Evolutionary conservation across 371 early-diverging fungal genomes (phyloP), one percentile per base, ranked within the genome.

Genomic region (Vittaforma corneae): DNA sequence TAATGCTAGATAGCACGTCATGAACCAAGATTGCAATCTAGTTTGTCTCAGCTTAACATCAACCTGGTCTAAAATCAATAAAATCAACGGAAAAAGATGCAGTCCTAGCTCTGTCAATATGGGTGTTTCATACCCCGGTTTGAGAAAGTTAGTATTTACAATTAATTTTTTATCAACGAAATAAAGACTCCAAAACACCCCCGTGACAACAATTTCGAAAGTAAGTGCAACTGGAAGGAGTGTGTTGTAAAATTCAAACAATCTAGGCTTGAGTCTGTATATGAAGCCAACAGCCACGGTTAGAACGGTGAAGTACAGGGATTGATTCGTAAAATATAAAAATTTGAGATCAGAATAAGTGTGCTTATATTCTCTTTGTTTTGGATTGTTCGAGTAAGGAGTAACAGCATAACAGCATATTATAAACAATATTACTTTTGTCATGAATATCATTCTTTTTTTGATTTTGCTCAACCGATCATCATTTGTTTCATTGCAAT

Each of bases 1-100:
- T n/a, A n/a, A n/a, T n/a, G n/a, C n/a, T n/a, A n/a, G n/a, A n/a
- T n/a, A n/a, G n/a, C n/a, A n/a, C n/a, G n/a, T n/a, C n/a, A n/a
- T n/a, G n/a, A n/a, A n/a, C n/a, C n/a, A n/a, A n/a, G n/a, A n/a
- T n/a, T n/a, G n/a, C n/a, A n/a, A n/a, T n/a, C n/a, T n/a, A n/a
- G n/a, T n/a, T n/a, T n/a, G n/a, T n/a, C n/a, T n/a, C n/a, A 55
- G 26, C n/a, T 28, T 11, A 40, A 32, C 6, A 11, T 9, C 9
- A 28, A 55, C 6, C 5, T 55, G 55, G 32, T 34, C 18, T 18
- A 61, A 14, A 20, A 46, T 55, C 9, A 29, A 5, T 18, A 58
- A 40, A 5, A 61, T 11, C 3, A 53, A 30, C 3, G 62, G 62
- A 24, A 52, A 18, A 3, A 61, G 26, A 61, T 61, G 62, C 40